A percentile compares a stretch with the other conserved stretches of the same genome.
phyloP scores from a whole-genome alignment of 345 rosid genomes.

The Gossypium australe region DNA sequence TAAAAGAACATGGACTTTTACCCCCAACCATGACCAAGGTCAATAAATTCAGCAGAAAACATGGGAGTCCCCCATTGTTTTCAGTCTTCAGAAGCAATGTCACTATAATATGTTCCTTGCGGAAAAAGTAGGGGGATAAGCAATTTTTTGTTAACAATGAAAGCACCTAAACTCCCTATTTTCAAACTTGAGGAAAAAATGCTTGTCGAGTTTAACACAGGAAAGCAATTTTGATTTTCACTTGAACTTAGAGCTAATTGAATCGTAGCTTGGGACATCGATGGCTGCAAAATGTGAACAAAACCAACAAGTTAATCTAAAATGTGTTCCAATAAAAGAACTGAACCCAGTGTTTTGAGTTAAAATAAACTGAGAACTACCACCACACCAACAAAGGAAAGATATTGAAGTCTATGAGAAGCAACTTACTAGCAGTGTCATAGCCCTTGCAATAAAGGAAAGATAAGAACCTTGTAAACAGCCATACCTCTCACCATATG shows the following conservation, averaged over 20 bases:
- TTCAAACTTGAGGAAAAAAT: not conserved
- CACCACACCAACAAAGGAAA: constrained; percentile 35
- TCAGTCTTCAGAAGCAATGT: no score
- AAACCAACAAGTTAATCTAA: not conserved
- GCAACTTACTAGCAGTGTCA: not conserved
- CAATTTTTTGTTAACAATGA: no score
- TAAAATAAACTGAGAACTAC: constrained; percentile 28
- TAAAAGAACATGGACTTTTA: no score
- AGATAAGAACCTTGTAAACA: not conserved
- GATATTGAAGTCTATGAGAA: not conserved
- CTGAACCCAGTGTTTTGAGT: not conserved
- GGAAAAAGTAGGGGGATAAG: no score
- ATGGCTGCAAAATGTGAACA: constrained; percentile 29
- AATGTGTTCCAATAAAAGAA: not conserved
- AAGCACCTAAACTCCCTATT: no score
- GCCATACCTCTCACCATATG: constrained; percentile 76
- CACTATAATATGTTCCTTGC: no score
- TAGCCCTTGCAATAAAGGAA: not conserved
- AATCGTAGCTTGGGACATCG: constrained; percentile 62
- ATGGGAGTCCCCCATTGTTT: no score
- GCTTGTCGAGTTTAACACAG: not conserved
- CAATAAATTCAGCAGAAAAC: no score
- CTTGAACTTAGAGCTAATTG: constrained; percentile 52
- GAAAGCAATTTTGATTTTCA: constrained; percentile 17
- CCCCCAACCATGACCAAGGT: no score